phyloP scores from a whole-genome alignment of 805 yeast genomes.

The Clavispora asparagi region DNA sequence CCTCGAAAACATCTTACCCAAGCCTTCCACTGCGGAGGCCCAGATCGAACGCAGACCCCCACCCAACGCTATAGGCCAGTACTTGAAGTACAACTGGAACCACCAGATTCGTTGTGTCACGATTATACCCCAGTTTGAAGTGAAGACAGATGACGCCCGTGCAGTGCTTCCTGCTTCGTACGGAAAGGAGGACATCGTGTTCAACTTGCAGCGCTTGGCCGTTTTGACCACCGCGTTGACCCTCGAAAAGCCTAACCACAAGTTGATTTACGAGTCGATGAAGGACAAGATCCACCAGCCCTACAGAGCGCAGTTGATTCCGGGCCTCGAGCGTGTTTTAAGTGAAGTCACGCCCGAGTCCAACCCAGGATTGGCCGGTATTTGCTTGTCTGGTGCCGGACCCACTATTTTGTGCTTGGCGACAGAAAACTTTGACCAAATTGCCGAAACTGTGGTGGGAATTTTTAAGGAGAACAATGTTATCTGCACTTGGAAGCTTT shows the following conservation, averaged over 20 bases:
- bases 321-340: slow-evolving; percentile 82
- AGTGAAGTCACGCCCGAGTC: slow-evolving; percentile 73
- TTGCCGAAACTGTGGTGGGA: slow-evolving; percentile 69
- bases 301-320: slow-evolving; percentile 86
- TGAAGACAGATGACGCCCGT: slow-evolving; percentile 86
- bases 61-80: slow-evolving; percentile 82
- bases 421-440: slow-evolving; percentile 76
- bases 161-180: slow-evolving; percentile 82
- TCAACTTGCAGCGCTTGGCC: slow-evolving; percentile 90
- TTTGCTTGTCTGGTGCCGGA: slow-evolving; percentile 96
- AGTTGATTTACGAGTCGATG: slow-evolving; percentile 88
- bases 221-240: slow-evolving; percentile 89
- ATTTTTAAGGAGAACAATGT: slow-evolving; percentile 65
- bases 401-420: slow-evolving; percentile 95
- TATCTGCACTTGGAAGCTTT: slow-evolving; percentile 73
- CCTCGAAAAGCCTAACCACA: slow-evolving; percentile 75
- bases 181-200: slow-evolving; percentile 76
- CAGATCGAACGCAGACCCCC: slow-evolving; percentile 41
- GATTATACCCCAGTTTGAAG: slow-evolving; percentile 90
- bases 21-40: slow-evolving; percentile 60
- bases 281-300: slow-evolving; percentile 96
- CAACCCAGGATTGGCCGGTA: slow-evolving; percentile 84
- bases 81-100: slow-evolving; percentile 81
- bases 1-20: slow-evolving; percentile 76
- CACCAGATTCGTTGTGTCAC: slow-evolving; percentile 80